Evolutionary conservation across 768 basidiomycete species (phyloP), one percentile per base, ranked within the genome.

Genomic region (Trametes sanguinea): DNA sequence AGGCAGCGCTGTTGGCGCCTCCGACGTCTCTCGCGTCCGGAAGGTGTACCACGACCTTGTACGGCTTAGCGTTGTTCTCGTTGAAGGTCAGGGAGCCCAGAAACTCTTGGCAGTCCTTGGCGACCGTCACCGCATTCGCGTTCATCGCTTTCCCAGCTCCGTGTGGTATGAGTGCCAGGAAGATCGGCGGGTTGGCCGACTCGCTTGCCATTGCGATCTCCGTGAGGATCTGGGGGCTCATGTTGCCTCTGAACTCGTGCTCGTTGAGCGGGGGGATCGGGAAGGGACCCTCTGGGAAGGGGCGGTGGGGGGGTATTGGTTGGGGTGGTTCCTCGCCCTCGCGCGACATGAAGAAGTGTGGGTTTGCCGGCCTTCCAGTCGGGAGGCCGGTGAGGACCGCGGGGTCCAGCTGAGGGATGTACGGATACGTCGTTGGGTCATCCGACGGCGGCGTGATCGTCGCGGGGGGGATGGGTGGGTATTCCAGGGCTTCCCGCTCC

Each of bases 241-340:
- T n/a, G 39, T 53, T 53, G 2, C 37, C 37, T 17, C 22, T 6
- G 17, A 53, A 14, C 8, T 29, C 39, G 6, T 6, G 9, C 4
- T 4, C n/a, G 9, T 2, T n/a, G 39, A 53, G 39, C 9, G 51
- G 51, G 0, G 51, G 17, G 39, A 53, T 22, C 11, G 3, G 37
- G 51, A 53, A 53, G 16, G 51, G 51, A n/a, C 51, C 51, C 11
- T 40, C 39, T 9, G 51, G 51, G 51, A 53, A 53, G 17, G 51
- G 51, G 51, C 51, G 51, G 51, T 53, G 51, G 3, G 51, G 51
- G n/a, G 22, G 51, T 7, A 53, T 4, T 4, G 35, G 35, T 11
- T 37, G 35, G 11, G 35, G 35, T 6, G 35, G 35, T 11, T 6
- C 11, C 6, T 11, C 11, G 54, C 54, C 54, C 2, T 14, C 4